A percentile compares a stretch with the other conserved stretches of the same genome.
Evolutionary conservation across 129 eudicot genomes (phyloP).

Genomic region (Smallanthus sonchifolius): DNA sequence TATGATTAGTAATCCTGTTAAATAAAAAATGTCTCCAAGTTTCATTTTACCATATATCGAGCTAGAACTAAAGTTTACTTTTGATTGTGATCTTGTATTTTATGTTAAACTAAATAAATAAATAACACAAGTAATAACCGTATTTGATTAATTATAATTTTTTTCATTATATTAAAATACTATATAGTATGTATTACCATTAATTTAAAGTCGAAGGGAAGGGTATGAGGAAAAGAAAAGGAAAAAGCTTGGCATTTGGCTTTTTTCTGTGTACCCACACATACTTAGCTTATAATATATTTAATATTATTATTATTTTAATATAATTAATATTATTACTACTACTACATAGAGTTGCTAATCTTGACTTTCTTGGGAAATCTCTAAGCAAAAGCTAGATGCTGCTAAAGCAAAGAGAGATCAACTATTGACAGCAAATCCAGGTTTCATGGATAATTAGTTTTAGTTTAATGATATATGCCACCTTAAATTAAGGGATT

Average conservation of each 20-base stretch:
- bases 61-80: neutral
- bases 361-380: slow-evolving; percentile 19
- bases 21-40: too few relatives aligned
- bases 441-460: slow-evolving; percentile 14
- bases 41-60: neutral
- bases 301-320: neutral
- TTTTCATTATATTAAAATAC: too few relatives aligned
- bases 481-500: slow-evolving; percentile 25
- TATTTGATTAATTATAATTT: neutral
- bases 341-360: neutral
- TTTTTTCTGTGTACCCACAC: slow-evolving; percentile 7
- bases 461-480: slow-evolving; percentile 20
- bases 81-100: too few relatives aligned
- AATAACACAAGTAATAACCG: too few relatives aligned
- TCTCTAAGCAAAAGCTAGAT: slow-evolving; percentile 27
- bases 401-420: slow-evolving; percentile 18
- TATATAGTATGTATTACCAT: neutral
- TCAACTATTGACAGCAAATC: slow-evolving; percentile 23
- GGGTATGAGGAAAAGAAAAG: slow-evolving; percentile 23
- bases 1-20: too few relatives aligned
- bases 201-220: slow-evolving; percentile 20
- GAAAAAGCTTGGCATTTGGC: slow-evolving; percentile 31
- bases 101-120: too few relatives aligned
- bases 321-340: neutral
- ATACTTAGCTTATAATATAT: slow-evolving; percentile 2